A percentile compares a stretch with the other conserved stretches of the same genome.
phyloP scores from a whole-genome alignment of 257 asterid genomes.

The Avicennia marina region DNA sequence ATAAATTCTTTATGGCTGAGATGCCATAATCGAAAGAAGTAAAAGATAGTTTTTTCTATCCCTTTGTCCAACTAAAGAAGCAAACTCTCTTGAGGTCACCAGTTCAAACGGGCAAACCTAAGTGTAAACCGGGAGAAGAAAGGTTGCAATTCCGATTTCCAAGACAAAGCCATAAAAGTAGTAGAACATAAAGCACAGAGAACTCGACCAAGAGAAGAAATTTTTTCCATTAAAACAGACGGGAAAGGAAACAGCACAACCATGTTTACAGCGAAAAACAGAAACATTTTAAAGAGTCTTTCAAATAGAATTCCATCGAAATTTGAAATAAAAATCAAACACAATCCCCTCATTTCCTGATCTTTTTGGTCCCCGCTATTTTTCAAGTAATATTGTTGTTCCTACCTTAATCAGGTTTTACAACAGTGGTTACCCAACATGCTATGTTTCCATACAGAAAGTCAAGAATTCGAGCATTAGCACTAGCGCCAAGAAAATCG shows the following conservation, averaged over 20 bases:
- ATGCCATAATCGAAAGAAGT: conserved; percentile 3
- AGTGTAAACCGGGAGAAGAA: conserved; percentile 20
- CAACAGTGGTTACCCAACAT: conserved; percentile 19
- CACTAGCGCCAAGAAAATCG: conserved; percentile 1
- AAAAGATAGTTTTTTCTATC: conserved; percentile 16
- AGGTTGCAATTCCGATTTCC: conserved; percentile 1
- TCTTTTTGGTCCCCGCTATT: conserved; percentile 13
- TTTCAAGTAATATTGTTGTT: conserved; percentile 19
- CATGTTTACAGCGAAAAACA: conserved; percentile 16
- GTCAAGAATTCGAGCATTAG: conserved; percentile 7
- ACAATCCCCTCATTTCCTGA: conserved; percentile 36
- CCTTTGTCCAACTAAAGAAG: conserved; percentile 27
- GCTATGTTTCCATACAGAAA: conserved; percentile 2
- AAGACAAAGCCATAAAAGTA: background rate
- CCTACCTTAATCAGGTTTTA: conserved; percentile 18
- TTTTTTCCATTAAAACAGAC: conserved; percentile 1
- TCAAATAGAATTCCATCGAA: conserved; percentile 28
- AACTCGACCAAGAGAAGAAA: conserved; percentile 15
- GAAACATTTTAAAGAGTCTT: conserved; percentile 10
- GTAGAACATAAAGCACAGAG: background rate
- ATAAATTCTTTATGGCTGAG: conserved; percentile 24
- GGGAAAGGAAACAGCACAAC: conserved; percentile 3
- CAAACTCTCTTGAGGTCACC: conserved; percentile 9
- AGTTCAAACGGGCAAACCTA: conserved; percentile 11
- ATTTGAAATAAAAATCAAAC: conserved; percentile 29